Evolutionary conservation across 768 basidiomycete genomes (phyloP), one percentile per base, ranked within the genome.

Genomic region (Mycena polygramma): DNA sequence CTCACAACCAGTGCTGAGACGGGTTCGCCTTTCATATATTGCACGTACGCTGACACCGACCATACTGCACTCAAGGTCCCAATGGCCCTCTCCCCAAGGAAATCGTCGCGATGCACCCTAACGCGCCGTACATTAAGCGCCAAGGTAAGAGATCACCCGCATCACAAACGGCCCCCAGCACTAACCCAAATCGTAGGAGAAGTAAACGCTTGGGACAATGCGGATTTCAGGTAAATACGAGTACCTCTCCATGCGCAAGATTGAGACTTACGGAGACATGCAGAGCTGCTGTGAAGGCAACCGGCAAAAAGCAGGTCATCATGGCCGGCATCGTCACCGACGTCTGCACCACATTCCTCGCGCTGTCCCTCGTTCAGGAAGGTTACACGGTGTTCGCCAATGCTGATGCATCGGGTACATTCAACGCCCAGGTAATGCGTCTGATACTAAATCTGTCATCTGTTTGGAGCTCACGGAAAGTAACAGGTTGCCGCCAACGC

Each of bases 201-300:
- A 73, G 86, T 88, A 17, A 77, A 88, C 63, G 86, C 87, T 11
- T 88, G 87, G 87, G 86, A 88, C 72, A 87, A 85, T 73, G 65
- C 76, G 7, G 85, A 85, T 63, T 86, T 88, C 80, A 78, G 83
- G 46, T 54, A 36, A 36, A 20, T 36, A 36, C 24, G 20, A 10
- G 9, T 19, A 7, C 53, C 14, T 20, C 15, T 24, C 10, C 41
- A 5, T 41, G n/a, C 22, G 35, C 8, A 5, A 30, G 17, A 20
- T 17, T 11, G 7, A 15, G 20, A 54, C n/a, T 36, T 4, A 36
- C 35, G 19, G 35, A 19, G 13, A 15, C 20, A 8, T 9, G 19
- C 53, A 54, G 53, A 54, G 77, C 77, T 2, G 86, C 86, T 22
- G 84, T 88, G 19, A 75, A 80, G 53, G 84, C 85, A 2, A 85